phyloP scores from a whole-genome alignment of 352 stramenopile species.

The Globisporangium heterothallicum region DNA sequence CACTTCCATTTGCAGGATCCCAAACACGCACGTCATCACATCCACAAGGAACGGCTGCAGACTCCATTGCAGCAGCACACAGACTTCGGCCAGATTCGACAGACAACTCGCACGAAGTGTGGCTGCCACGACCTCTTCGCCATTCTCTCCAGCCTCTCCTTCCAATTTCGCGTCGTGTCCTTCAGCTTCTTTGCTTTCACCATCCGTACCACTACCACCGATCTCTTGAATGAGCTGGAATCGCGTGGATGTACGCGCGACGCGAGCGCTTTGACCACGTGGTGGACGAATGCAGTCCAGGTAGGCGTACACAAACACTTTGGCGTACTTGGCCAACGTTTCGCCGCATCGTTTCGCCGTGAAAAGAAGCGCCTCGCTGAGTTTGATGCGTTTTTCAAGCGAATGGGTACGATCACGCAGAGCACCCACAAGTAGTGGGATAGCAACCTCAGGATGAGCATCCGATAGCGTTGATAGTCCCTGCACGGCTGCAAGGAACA shows the following conservation, averaged over 20 bases:
- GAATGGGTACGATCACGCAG: conserved; percentile 40
- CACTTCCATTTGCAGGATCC: conserved; percentile 73
- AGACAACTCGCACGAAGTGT: conserved; percentile 80
- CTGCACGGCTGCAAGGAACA: conserved; percentile 79
- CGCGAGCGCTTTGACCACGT: not conserved
- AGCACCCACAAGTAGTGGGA: conserved; percentile 54
- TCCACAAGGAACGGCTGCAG: conserved; percentile 67
- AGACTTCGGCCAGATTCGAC: conserved; percentile 86
- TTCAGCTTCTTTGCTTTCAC: not conserved
- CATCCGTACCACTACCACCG: too few species aligned
- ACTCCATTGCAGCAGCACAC: conserved; percentile 62
- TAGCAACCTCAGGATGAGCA: conserved; percentile 50
- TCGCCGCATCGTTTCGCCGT: conserved; percentile 72
- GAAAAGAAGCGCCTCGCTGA: conserved; percentile 81
- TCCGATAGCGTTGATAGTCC: conserved; percentile 59
- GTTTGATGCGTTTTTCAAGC: conserved; percentile 72
- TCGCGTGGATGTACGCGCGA: conserved; percentile 16
- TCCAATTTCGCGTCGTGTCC: not conserved
- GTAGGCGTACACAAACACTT: conserved; percentile 76
- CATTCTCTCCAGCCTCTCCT: conserved; percentile 11
- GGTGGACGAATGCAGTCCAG: conserved; percentile 68
- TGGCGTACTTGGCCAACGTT: conserved; percentile 59
- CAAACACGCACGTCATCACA: conserved; percentile 74
- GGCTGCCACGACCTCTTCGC: conserved; percentile 31
- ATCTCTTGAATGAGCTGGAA: conserved; percentile 64